Evolutionary conservation across 306 rosid species (phyloP).

Genomic region (Cucumis melo): DNA sequence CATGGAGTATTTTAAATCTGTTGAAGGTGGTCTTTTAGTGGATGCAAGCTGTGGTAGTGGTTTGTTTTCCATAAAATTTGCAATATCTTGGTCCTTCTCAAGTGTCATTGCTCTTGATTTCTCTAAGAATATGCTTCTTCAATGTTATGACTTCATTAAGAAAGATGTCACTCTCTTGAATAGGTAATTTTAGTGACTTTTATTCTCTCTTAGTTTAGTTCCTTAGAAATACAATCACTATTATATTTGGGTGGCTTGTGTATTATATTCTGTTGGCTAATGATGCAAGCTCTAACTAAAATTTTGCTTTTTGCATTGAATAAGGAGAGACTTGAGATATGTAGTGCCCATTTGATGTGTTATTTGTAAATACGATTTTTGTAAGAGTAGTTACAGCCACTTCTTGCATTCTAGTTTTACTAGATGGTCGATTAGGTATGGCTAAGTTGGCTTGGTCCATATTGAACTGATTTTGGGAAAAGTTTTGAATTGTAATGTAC

Average conservation of each 20-base stretch:
- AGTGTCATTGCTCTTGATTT: too few relatives aligned
- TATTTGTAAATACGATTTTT: not conserved
- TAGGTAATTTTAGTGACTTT: conserved; percentile 20
- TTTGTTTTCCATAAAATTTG: too few relatives aligned
- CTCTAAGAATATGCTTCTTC: too few relatives aligned
- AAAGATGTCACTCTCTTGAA: conserved; percentile 43
- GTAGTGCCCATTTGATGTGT: not conserved
- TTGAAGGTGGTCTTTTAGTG: too few relatives aligned
- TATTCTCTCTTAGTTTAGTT: conserved; percentile 1
- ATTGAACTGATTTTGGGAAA: not conserved
- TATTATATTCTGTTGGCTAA: too few relatives aligned
- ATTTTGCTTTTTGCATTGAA: too few relatives aligned
- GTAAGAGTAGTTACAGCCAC: not conserved
- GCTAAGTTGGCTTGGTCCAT: not conserved
- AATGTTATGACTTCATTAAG: too few relatives aligned
- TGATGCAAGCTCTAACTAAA: too few relatives aligned
- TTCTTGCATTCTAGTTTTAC: not conserved
- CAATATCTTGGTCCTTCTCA: too few relatives aligned
- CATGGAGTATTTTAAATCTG: too few relatives aligned
- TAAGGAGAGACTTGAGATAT: not conserved
- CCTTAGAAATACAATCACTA: not conserved
- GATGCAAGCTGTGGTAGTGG: too few relatives aligned
- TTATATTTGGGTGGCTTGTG: not conserved
- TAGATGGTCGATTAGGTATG: not conserved
- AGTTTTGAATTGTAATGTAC: not conserved